Percentiles rank a stretch among this genome's conserved stretches.
Conservation (phyloP, 768 basidiomycete species). For the Tremella yokohamensis region DNA sequence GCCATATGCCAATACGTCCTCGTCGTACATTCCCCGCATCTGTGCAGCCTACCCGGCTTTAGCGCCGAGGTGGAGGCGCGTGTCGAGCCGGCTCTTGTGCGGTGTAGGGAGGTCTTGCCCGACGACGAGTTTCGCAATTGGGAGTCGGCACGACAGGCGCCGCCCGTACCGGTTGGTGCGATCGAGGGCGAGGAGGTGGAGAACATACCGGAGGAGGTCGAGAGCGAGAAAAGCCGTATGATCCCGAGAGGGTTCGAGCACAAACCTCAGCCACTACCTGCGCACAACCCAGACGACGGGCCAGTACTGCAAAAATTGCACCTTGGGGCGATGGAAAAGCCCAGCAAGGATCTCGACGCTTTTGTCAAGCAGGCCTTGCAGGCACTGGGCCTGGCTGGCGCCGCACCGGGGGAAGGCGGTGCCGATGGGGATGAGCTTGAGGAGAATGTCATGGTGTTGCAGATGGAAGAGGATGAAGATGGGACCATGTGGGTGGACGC, state of each 20-base stretch:
- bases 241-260: background rate
- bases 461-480: constrained; percentile 22
- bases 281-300: constrained; percentile 5
- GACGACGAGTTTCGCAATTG: constrained; percentile 33
- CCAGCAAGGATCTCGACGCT: constrained; percentile 18
- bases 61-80: constrained; percentile 50
- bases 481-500: constrained; percentile 14
- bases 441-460: constrained; percentile 16
- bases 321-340: constrained; percentile 11
- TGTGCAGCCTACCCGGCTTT: constrained; percentile 92
- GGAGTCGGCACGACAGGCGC: constrained; percentile 3
- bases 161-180: no score
- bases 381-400: constrained; percentile 2
- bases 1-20: constrained; percentile 92
- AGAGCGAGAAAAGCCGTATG: background rate
- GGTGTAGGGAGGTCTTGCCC: constrained; percentile 38
- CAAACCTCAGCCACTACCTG: constrained; percentile 7
- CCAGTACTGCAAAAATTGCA: constrained; percentile 9
- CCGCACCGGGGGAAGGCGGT: constrained; percentile 3
- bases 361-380: constrained; percentile 8
- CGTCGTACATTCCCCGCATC: constrained; percentile 87
- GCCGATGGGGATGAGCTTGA: constrained; percentile 3
- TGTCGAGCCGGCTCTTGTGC: constrained; percentile 28
- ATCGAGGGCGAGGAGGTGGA: no score
- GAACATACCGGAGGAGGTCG: no score